Evolutionary conservation across 768 basidiomycete genomes (phyloP).

Genomic region (Kwoniella mangroviensis): DNA sequence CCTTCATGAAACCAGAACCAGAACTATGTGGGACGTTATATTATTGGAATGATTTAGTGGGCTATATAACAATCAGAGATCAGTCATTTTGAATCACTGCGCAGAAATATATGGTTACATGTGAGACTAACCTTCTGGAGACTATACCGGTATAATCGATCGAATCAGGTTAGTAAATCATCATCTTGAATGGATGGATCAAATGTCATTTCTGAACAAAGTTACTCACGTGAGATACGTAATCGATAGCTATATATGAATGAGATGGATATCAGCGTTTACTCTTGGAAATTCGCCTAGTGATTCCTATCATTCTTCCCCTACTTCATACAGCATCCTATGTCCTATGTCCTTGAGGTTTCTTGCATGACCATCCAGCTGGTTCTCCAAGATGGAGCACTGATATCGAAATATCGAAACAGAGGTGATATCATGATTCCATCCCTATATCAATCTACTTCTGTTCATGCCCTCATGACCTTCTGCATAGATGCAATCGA

Average conservation of each 20-base stretch:
- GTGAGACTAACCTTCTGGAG: conserved; percentile 72
- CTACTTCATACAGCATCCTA: no score
- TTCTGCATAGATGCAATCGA: no score
- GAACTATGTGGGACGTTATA: background rate
- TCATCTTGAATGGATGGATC: background rate
- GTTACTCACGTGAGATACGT: conserved; percentile 70
- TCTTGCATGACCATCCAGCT: no score
- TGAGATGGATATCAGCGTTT: conserved; percentile 12
- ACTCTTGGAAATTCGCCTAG: no score
- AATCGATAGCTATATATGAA: conserved; percentile 77
- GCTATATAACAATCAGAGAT: conserved; percentile 4
- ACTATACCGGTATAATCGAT: conserved; percentile 55
- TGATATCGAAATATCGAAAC: no score
- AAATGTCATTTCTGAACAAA: background rate
- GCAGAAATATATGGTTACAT: background rate
- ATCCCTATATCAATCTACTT: no score
- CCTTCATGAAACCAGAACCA: background rate
- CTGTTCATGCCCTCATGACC: no score
- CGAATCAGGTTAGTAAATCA: background rate
- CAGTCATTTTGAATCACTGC: conserved; percentile 21
- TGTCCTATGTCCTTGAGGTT: no score
- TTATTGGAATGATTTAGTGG: conserved; percentile 4
- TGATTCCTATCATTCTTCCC: no score
- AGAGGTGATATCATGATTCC: no score
- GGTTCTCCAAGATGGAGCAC: no score